Percentiles rank a stretch among this genome's conserved stretches.
phyloP scores from a whole-genome alignment of 352 stramenopile genomes.

The Chrysophaeum taylorii region DNA sequence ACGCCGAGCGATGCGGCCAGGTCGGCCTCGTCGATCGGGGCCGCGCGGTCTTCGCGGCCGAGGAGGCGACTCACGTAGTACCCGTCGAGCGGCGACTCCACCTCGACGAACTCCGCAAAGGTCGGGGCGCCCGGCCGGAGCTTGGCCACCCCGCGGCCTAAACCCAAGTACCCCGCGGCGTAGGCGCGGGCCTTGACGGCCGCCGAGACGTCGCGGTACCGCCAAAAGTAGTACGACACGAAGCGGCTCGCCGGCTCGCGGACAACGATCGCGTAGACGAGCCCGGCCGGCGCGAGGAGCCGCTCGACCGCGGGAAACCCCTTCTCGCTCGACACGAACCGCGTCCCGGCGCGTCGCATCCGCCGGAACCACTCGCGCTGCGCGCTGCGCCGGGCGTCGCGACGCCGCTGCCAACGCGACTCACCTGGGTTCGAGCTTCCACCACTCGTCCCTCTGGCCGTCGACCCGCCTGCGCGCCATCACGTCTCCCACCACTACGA shows the following conservation, averaged over 20 bases:
- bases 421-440: neutral
- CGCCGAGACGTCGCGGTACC: neutral
- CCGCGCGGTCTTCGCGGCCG: no score
- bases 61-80: constrained; percentile 12
- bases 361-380: neutral
- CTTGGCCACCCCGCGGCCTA: neutral
- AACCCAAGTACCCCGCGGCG: neutral
- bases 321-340: constrained; percentile 12
- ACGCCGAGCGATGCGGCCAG: neutral
- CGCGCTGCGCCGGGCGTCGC: no score
- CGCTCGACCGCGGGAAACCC: neutral
- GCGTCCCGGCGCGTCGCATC: neutral
- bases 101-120: neutral
- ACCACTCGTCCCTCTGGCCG: neutral
- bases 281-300: neutral
- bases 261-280: constrained; percentile 11
- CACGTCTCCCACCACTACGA: no score
- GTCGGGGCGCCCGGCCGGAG: neutral
- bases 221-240: constrained; percentile 14
- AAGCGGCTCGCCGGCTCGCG: constrained; percentile 4
- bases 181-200: neutral
- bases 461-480: neutral
- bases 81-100: neutral
- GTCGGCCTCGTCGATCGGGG: neutral
- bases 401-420: no score